Evolutionary conservation across 148 eudicot species (phyloP), one percentile per base, ranked within the genome.

Genomic region (Rhododendron molle): DNA sequence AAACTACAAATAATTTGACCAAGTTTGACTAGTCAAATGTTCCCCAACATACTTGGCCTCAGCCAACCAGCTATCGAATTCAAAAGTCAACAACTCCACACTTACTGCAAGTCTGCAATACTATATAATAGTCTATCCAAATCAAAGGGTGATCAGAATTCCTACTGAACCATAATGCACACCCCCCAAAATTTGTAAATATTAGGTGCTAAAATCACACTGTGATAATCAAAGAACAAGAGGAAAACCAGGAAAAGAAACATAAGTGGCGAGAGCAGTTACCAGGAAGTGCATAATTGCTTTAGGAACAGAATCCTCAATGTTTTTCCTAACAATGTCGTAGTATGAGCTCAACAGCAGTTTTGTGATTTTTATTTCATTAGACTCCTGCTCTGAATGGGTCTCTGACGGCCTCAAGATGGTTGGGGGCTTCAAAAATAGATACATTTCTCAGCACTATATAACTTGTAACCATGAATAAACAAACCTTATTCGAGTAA

Each of bases 241-340:
- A 14, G 32, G 8, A 54, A 60, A 71, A 28, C 32, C 14, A 74
- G 30, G 32, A 83, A 80, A 83, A 21, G 81, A 72, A 18, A 73
- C 76, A 81, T 30, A 34, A 28, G 13, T 50, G 44, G 32, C 32
- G 36, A 58, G 21, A 30, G 44, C 28, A 81, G 85, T 93, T 91
- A 97, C 99, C 96, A 97, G 92, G 87, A 97, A 97, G 90, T 97
- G 99, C 99, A 97, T 97, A 85, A 97, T 95, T 76, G 99, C 98
- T 90, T 97, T 97, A 30, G 99, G 99, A 32, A 97, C 93, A 81
- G 90, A 88, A 89, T 97, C 98, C 91, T 95, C 96, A 67, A 97
- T 90, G 87, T 97, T 97, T 91, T 97, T 97, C 86, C 98, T 91
- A 23, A 97, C 98, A 77, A 97, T 94, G 85, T 95, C 99, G 86